Evolutionary conservation across 495 filamentous ascomycete species (phyloP), one percentile per base, ranked within the genome.

Genomic region (Ascobolus immersus): DNA sequence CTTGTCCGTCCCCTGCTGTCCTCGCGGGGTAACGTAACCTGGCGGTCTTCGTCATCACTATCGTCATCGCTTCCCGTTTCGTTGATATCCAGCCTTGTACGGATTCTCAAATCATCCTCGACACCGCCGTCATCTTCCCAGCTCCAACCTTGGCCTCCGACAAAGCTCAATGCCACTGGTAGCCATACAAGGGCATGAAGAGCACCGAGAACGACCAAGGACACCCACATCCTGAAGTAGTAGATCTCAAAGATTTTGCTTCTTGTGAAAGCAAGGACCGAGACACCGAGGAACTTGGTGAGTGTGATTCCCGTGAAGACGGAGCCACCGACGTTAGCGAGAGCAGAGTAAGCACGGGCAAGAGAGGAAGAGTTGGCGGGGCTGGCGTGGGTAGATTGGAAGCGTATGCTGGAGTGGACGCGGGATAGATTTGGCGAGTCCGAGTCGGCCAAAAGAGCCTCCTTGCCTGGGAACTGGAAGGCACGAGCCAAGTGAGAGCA

Each of bases 211-310:
- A 80, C 41, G 23, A 94, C 79, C 39, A 99, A 60, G 28, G 82
- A 73, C 14, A 91, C 49, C 86, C 86, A 99, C 22, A 99, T 74
- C 5, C 86, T 61, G 57, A 99, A 99, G 51, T 94, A 99, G 53
- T 94, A 99, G 35, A 94, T 77, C 59, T 94, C 89, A 48, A 99
- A 99, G 50, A 99, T 94, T 65, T 93, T 94, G 53, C 79, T 90
- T 17, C 77, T 56, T 5, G 86, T 99, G 41, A 90, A 94, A 0
- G 82, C 86, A 10, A 99, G 60, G 25, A 99, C 86, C 31, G 62
- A 72, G 2, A 99, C 89, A 1, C 86, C 86, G 6, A 99, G 55
- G 1, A 93, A 55, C 52, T 99, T 99, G 14, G 86, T 99, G 17
- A 99, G 55, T 0, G 81, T 93, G 48, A 99, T 99, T 0, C 86